A percentile compares a stretch with the other conserved stretches of the same genome.
These are phyloP conservation scores for Xanthoconium separans DNA, from an alignment of 1,284 basidiomycete species.

Conservation along the genomic window DNA sequence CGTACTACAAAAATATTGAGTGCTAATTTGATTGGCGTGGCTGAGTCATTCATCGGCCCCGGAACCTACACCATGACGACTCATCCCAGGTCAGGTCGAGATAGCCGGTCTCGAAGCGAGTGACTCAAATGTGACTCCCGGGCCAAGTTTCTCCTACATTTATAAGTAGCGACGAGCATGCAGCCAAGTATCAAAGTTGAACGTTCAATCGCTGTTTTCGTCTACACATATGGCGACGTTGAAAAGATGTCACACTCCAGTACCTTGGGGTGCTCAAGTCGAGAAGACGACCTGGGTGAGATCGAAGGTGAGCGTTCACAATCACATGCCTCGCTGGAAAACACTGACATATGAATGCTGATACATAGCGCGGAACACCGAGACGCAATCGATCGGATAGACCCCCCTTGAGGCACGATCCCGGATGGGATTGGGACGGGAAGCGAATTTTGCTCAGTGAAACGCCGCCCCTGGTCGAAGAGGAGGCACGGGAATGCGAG, in stretches of 20 bases:
- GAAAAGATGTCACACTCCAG: slow-evolving; percentile 16
- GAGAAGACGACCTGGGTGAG: slow-evolving; percentile 13
- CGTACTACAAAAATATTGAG: not conserved
- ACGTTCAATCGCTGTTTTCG: not conserved
- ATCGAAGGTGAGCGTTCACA: slow-evolving; percentile 12
- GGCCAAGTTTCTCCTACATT: not conserved
- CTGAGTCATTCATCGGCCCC: not conserved
- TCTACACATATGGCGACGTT: slow-evolving; percentile 20
- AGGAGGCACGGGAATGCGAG: not conserved
- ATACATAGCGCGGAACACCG: slow-evolving; percentile 19
- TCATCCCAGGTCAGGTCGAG: slow-evolving; percentile 9
- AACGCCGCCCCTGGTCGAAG: not conserved
- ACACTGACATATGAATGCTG: slow-evolving; percentile 3
- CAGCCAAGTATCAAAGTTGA: not conserved
- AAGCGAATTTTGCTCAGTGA: slow-evolving; percentile 6
- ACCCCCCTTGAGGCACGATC: slow-evolving; percentile 19
- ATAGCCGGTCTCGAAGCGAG: not conserved
- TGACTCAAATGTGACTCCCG: slow-evolving; percentile 8
- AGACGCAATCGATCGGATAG: slow-evolving; percentile 10
- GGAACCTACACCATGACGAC: not conserved
- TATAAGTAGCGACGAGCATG: slow-evolving; percentile 11
- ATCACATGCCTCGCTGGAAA: too few species aligned
- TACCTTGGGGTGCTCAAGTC: slow-evolving; percentile 9
- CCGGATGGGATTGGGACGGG: slow-evolving; percentile 28
- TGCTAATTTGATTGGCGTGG: too few species aligned